A percentile compares a stretch with the other conserved stretches of the same genome.
Evolutionary conservation across 441 rosid species (phyloP).

Genomic region (Euphorbia corollata): DNA sequence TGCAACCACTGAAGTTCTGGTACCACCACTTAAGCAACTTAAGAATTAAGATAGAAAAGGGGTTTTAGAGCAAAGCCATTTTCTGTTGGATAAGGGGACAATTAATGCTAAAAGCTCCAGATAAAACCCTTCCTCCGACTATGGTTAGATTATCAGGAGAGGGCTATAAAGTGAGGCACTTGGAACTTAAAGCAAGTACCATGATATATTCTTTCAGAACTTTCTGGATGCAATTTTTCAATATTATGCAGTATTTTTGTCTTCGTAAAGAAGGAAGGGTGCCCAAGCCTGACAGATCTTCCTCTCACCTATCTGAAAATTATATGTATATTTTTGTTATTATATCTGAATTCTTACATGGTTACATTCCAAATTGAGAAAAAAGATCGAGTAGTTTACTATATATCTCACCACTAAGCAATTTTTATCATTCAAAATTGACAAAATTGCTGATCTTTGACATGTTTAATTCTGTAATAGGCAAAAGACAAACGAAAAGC

Average conservation of each 20-base stretch:
- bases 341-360: neutral
- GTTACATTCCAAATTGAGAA: neutral
- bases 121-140: neutral
- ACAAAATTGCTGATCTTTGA: neutral
- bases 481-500: constrained; percentile 81
- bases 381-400: neutral
- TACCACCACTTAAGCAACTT: too few relatives aligned
- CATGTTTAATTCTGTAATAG: constrained; percentile 30
- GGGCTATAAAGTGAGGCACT: neutral
- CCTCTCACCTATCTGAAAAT: neutral
- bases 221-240: neutral
- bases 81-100: neutral
- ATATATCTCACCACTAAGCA: neutral
- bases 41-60: neutral
- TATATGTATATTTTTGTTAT: neutral
- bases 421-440: neutral
- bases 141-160: neutral
- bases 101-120: neutral
- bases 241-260: neutral
- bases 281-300: neutral
- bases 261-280: neutral
- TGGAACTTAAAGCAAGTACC: neutral
- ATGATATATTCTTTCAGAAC: neutral
- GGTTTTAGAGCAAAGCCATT: neutral
- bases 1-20: too few relatives aligned